phyloP scores from a whole-genome alignment of 257 asterid species.

The Nyctanthes arbortristis region DNA sequence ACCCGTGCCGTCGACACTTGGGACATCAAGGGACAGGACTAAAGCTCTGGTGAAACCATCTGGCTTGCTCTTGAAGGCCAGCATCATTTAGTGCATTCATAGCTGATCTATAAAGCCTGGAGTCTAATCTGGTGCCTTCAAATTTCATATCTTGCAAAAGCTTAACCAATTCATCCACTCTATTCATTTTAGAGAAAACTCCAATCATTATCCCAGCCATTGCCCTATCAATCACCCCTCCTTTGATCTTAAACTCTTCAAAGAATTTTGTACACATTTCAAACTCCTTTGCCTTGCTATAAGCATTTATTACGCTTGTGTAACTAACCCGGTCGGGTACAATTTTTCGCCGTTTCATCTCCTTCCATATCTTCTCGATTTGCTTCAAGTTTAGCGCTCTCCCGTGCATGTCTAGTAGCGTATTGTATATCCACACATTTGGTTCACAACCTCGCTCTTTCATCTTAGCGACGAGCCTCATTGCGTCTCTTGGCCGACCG shows the following conservation, averaged over 20 bases:
- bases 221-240: conserved; percentile 65
- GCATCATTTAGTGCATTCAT: conserved; percentile 74
- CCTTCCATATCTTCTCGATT: conserved; percentile 81
- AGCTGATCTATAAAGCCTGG: conserved; percentile 70
- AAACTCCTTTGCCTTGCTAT: conserved; percentile 58
- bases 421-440: conserved; percentile 88
- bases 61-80: conserved; percentile 68
- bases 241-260: conserved; percentile 60
- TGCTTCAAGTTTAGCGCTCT: conserved; percentile 47
- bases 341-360: conserved; percentile 70
- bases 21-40: too few relatives aligned
- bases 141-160: conserved; percentile 71
- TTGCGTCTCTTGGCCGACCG: conserved; percentile 65
- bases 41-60: conserved; percentile 61
- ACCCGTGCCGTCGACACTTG: background rate
- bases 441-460: conserved; percentile 76
- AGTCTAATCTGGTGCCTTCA: conserved; percentile 57
- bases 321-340: conserved; percentile 71
- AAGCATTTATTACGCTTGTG: conserved; percentile 70
- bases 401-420: conserved; percentile 77
- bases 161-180: conserved; percentile 68
- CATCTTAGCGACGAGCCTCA: conserved; percentile 78
- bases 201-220: conserved; percentile 90
- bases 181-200: conserved; percentile 72
- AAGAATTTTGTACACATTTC: conserved; percentile 54